Base-by-base conservation (phyloP, 2,329 filamentous ascomycete species). In the Fusarium papillatum region DNA sequence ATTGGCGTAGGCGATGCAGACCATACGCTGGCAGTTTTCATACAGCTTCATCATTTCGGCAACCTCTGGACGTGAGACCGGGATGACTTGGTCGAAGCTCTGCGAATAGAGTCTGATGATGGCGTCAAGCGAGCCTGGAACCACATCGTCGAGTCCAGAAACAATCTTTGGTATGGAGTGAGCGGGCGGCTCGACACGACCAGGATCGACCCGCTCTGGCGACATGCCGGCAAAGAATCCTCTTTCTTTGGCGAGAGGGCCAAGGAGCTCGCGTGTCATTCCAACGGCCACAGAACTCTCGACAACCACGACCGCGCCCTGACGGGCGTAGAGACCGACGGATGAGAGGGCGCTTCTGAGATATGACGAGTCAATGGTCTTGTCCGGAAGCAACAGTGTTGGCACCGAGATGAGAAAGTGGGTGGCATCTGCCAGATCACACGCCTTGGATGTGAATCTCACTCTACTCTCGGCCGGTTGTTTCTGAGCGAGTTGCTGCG, bases 41-140 rank as follows among this genome's bases (percentile, higher is more conserved):
- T 90, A 91, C 16, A 91, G 81, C 80, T 91, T 91, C 72, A 86
- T 88, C 87, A 90, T 90, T 79, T 90, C 89, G 2, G 89, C 89
- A 2, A 90, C 88, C 75, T 91, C 89, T 2, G 89, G 88, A 36
- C 80, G 81, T 14, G 87, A 88, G 36, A 90, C 88, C 0, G 86
- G 83, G 9, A 90, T 83, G 8, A 90, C 82, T 0, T 80, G 78
- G 62, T 88, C 82, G 72, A 90, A 90, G 2, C 86, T 87, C n/a
- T 80, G 77, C 4, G 82, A 81, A 78, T 90, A 90, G 6, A 90
- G 79, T 9, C 79, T 75, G 9, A 79, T 70, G 65, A 90, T 89
- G 39, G 83, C 81, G 2, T 83, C 75, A 4, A 88, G 80, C 0
- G 88, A 88, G 7, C 85, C 84, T 0, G 86, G 84, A 0, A 83